A percentile compares a stretch with the other conserved stretches of the same genome.
phyloP scores from a whole-genome alignment of 2,329 filamentous ascomycete species.

The Grosmannia serpens region DNA sequence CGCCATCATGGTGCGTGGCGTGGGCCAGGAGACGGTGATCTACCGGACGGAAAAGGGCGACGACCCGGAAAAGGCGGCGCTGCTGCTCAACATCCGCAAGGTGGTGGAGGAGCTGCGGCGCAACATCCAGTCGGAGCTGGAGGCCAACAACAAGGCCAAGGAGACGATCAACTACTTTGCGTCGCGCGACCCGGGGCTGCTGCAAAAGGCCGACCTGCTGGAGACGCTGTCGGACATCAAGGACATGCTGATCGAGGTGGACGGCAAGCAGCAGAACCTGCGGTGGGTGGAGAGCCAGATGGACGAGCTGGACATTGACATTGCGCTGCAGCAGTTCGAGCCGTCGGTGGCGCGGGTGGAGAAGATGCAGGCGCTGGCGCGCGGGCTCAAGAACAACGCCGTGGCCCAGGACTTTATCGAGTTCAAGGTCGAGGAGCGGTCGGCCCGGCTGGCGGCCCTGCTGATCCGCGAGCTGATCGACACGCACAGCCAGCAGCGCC shows the following conservation, averaged over 20 bases:
- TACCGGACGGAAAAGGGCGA: slow-evolving; percentile 82
- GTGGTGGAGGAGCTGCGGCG: slow-evolving; percentile 86
- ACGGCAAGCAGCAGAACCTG: slow-evolving; percentile 91
- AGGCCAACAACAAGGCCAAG: slow-evolving; percentile 71
- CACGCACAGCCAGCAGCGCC: slow-evolving; percentile 62
- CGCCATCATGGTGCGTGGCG: slow-evolving; percentile 78
- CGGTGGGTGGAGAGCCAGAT: slow-evolving; percentile 93
- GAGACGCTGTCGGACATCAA: slow-evolving; percentile 69
- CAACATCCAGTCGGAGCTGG: slow-evolving; percentile 72
- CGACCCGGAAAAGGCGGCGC: slow-evolving; percentile 62
- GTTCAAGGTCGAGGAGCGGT: slow-evolving; percentile 80
- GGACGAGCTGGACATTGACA: slow-evolving; percentile 91
- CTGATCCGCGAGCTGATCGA: slow-evolving; percentile 68
- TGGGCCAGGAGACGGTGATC: slow-evolving; percentile 84
- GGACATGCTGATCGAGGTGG: slow-evolving; percentile 87
- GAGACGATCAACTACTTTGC: slow-evolving; percentile 83
- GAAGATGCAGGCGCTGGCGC: slow-evolving; percentile 67
- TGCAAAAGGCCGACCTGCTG: slow-evolving; percentile 70
- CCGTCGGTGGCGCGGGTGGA: slow-evolving; percentile 75
- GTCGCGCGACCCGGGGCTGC: slow-evolving; percentile 61
- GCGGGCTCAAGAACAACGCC: slow-evolving; percentile 70
- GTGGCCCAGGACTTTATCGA: slow-evolving; percentile 88
- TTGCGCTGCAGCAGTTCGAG: slow-evolving; percentile 83
- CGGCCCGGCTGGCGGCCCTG: slow-evolving; percentile 62
- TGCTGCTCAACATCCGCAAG: slow-evolving; percentile 85